Evolutionary conservation across 1,139 yeast species (phyloP).

Genomic region (Magnusiomyces tetraspermus): DNA sequence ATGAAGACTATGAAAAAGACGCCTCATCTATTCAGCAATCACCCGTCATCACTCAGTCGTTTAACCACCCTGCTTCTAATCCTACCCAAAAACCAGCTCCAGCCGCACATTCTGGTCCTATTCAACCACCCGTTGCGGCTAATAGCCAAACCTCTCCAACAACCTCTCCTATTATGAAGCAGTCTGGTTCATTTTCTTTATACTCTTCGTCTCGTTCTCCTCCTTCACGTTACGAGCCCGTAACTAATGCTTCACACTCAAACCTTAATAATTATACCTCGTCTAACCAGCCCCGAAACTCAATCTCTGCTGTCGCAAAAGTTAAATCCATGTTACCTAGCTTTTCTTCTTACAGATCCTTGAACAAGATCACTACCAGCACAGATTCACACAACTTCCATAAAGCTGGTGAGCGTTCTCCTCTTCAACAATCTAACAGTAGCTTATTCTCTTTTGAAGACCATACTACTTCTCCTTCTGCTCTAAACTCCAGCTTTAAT

Average conservation of each 20-base stretch:
- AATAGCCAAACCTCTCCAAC: background rate
- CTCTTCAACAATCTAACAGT: background rate
- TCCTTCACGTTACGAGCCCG: background rate
- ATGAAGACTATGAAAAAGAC: background rate
- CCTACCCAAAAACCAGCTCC: background rate
- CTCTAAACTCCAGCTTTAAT: background rate
- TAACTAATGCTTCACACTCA: background rate
- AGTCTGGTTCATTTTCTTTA: background rate
- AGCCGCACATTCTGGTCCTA: background rate
- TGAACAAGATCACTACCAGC: slow-evolving; percentile 4
- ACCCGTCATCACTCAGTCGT: background rate
- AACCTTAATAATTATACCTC: background rate
- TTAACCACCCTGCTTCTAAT: background rate
- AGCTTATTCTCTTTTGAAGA: background rate
- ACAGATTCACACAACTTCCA: background rate
- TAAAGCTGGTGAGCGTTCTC: background rate
- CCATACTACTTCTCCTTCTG: background rate
- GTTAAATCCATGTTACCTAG: slow-evolving; percentile 15
- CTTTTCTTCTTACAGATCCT: slow-evolving; percentile 11
- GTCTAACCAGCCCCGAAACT: background rate
- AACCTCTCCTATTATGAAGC: background rate
- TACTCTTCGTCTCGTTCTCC: background rate
- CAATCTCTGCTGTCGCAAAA: slow-evolving; percentile 8
- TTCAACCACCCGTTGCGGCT: too few relatives aligned
- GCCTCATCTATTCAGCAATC: background rate